Base-by-base conservation (phyloP, 2,329 filamentous ascomycete species). In the Nakataea oryzae region DNA sequence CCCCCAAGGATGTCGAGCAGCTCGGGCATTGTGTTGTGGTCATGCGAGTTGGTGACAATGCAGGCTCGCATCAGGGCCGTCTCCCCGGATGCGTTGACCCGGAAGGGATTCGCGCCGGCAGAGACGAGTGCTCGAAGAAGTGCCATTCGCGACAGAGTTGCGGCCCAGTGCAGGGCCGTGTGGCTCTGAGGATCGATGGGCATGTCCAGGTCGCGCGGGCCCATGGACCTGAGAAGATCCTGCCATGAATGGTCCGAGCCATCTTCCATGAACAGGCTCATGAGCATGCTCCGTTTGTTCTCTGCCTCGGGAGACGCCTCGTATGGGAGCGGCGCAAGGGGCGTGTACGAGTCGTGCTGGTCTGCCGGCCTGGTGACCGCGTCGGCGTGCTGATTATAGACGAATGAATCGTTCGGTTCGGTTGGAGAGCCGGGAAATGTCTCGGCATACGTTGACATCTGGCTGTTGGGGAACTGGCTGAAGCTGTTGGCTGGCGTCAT, bases 91-190 rank as follows among this genome's bases (percentile, higher is more conserved):
- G 87, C 86, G 70, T 97, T 99, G 1, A 96, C 88, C 32, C 95
- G 85, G 71, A 88, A 90, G 58, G 96, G 91, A 67, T 88, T 96
- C 1, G 93, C 93, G 1, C 95, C 95, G 58, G 89, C 88, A 6
- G 86, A 81, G 62, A 97, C 90, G 13, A 99, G 81, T 0, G 93
- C 83, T 61, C 90, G 86, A 62, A 97, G 79, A 7, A 99, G 80
- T 1, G 90, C 84, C 72, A 96, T 88, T 21, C 93, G 88, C 3
- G 92, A 92, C 58, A 99, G 80, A 5, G 95, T 97, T 6, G 95
- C 92, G 2, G 95, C 95, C 95, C 95, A 99, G 71, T 97, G 93
- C 54, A 99, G 79, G 3, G 93, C 93, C 24, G 92, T 97, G 70
- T 97, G 91, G 47, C 87, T 87, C 63, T 91, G 91, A 29, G 88